A percentile compares a stretch with the other conserved stretches of the same genome.
Evolutionary conservation across 345 rosid genomes (phyloP).

Genomic region (Brassica carinata): DNA sequence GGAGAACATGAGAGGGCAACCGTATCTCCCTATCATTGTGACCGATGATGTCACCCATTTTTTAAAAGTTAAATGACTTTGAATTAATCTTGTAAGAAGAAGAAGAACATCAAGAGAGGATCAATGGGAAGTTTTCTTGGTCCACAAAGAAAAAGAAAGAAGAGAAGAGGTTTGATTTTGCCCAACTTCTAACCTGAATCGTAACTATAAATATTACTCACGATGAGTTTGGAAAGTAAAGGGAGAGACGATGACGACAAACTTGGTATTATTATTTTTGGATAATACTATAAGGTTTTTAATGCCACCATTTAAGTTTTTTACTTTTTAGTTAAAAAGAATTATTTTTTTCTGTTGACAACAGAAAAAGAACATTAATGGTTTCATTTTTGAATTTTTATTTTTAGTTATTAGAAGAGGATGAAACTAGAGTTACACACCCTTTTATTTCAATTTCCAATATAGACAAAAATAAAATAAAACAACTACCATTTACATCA

Average conservation of each 20-base stretch:
- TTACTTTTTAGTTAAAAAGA: not conserved
- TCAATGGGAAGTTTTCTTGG: not conserved
- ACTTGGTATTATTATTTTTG: not conserved
- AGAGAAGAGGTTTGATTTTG: constrained; percentile 31
- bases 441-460: not conserved
- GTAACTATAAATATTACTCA: constrained; percentile 51
- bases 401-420: constrained; percentile 12
- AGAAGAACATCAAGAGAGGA: constrained; percentile 27
- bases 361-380: not conserved
- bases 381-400: constrained; percentile 2
- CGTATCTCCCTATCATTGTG: constrained; percentile 55
- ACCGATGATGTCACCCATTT: constrained; percentile 47
- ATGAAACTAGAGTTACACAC: constrained; percentile 13
- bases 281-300: not conserved
- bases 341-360: constrained; percentile 1
- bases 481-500: not conserved
- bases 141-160: constrained; percentile 4
- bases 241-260: constrained; percentile 34
- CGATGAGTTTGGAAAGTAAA: constrained; percentile 33
- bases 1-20: constrained; percentile 53
- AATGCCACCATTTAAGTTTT: constrained; percentile 14
- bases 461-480: not conserved
- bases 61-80: not conserved
- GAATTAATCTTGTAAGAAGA: constrained; percentile 23
- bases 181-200: constrained; percentile 82